phyloP scores from a whole-genome alignment of 495 filamentous ascomycete species.

The Penicillium taxi region DNA sequence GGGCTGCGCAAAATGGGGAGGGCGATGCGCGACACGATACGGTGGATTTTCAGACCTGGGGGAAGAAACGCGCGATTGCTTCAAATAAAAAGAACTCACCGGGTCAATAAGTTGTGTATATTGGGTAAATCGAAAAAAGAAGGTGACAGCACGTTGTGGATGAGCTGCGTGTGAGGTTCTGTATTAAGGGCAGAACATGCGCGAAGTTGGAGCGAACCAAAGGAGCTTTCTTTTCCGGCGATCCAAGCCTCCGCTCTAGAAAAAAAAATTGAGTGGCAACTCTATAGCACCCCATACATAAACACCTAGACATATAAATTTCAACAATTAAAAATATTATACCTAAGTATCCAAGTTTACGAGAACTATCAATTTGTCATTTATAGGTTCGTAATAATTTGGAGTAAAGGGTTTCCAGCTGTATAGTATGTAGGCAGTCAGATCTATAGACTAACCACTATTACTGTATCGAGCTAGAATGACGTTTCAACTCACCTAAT shows the following conservation, averaged over 20 bases:
- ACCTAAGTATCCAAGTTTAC: too few relatives aligned
- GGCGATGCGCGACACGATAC: slow-evolving; percentile 15
- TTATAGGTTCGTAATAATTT: too few relatives aligned
- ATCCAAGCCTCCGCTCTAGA: slow-evolving; percentile 23
- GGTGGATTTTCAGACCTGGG: slow-evolving; percentile 12
- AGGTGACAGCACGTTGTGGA: slow-evolving; percentile 3
- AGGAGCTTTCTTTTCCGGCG: slow-evolving; percentile 30
- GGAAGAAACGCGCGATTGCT: slow-evolving; percentile 11
- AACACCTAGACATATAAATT: too few relatives aligned
- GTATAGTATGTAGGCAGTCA: too few relatives aligned
- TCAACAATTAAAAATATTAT: too few relatives aligned
- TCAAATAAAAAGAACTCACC: slow-evolving; percentile 18
- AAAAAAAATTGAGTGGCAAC: slow-evolving; percentile 28
- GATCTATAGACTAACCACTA: too few relatives aligned
- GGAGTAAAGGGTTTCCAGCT: too few relatives aligned
- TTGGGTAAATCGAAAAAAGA: neutral
- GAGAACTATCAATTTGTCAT: too few relatives aligned
- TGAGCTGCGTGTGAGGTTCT: too few relatives aligned
- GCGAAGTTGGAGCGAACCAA: slow-evolving; percentile 26
- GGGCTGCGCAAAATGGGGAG: slow-evolving; percentile 9
- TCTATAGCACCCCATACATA: slow-evolving; percentile 18
- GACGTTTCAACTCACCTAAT: too few relatives aligned
- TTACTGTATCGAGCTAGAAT: too few relatives aligned
- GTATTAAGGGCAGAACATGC: too few relatives aligned
- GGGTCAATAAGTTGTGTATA: slow-evolving; percentile 1